Conservation (phyloP, 1,284 basidiomycete species). For the Puccinia brachypodii region DNA sequence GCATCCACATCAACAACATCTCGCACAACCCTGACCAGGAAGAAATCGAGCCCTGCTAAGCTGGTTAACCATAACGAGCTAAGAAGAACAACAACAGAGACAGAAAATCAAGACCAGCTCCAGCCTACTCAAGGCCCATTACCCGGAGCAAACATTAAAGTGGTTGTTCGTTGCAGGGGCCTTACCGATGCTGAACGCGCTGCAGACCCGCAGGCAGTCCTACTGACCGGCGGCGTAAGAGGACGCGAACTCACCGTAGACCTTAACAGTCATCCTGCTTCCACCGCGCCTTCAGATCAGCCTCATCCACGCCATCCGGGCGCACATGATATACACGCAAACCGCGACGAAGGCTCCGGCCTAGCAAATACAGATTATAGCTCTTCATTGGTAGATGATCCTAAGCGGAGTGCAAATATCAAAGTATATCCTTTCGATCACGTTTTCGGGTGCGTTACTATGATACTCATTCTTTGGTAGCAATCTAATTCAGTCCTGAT, state of each 20-base stretch:
- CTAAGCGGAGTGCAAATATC: constrained; percentile 42
- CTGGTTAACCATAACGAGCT: neutral
- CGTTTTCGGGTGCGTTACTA: constrained; percentile 43
- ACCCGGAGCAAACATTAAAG: constrained; percentile 47
- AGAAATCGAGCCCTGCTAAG: neutral
- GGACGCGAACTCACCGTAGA: constrained; percentile 47
- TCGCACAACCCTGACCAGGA: neutral
- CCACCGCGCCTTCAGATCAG: neutral
- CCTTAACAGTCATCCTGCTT: constrained; percentile 34
- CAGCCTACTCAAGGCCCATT: constrained; percentile 21
- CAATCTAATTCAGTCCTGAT: neutral
- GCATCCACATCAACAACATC: neutral
- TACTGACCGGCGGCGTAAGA: constrained; percentile 43
- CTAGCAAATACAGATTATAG: constrained; percentile 37
- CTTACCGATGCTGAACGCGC: constrained; percentile 42
- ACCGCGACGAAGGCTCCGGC: constrained; percentile 18
- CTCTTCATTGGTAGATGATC: constrained; percentile 46
- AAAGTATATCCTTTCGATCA: constrained; percentile 49
- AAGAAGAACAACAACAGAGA: neutral
- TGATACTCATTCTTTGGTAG: neutral
- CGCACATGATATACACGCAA: neutral
- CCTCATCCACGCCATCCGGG: constrained; percentile 11
- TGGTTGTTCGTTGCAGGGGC: constrained; percentile 43
- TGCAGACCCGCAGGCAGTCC: constrained; percentile 37
- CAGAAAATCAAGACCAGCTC: constrained; percentile 12